phyloP scores from a whole-genome alignment of 257 asterid species.

The Agastache rugosa region DNA sequence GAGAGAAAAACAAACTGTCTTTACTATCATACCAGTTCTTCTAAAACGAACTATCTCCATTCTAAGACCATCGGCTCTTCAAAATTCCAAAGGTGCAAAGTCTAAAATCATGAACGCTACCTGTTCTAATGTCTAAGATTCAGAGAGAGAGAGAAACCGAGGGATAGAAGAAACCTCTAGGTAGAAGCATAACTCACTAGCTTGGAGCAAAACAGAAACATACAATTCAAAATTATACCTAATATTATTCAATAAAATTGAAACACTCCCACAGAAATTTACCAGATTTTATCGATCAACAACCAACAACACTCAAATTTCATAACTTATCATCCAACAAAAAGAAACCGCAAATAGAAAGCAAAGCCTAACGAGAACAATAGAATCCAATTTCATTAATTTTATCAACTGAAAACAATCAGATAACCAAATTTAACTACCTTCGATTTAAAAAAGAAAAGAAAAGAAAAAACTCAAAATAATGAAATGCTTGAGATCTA shows the following conservation, averaged over 20 bases:
- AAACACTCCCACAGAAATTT: neutral
- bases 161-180: neutral
- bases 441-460: neutral
- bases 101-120: neutral
- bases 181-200: neutral
- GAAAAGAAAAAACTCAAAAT: neutral
- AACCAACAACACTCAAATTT: conserved; percentile 4
- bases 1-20: neutral
- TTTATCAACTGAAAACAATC: neutral
- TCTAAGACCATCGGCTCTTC: neutral
- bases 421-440: neutral
- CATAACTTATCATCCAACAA: neutral
- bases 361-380: neutral
- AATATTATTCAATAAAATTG: neutral
- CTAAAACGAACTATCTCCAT: neutral
- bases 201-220: neutral
- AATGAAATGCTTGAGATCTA: conserved; percentile 37
- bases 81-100: neutral
- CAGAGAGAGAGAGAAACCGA: neutral
- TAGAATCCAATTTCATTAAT: neutral
- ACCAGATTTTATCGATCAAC: neutral
- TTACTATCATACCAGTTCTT: neutral
- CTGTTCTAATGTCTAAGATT: neutral
- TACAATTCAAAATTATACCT: neutral
- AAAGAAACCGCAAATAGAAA: neutral